phyloP scores from a whole-genome alignment of 495 filamentous ascomycete genomes.

The Haplographium delicatum region DNA sequence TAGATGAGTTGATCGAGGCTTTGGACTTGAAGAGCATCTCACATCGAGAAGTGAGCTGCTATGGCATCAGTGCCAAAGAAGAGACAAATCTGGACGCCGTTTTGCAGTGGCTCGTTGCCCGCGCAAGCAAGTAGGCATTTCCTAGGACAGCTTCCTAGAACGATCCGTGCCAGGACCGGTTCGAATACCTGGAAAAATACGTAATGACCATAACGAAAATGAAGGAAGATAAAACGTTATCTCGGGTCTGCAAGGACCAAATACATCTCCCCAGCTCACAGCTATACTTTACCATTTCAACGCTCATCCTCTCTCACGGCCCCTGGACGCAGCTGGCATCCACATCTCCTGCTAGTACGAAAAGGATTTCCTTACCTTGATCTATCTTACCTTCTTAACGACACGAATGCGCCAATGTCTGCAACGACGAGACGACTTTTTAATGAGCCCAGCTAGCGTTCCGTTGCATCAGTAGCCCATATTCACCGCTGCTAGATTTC shows the following conservation, averaged over 20 bases:
- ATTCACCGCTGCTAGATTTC: slow-evolving; percentile 17
- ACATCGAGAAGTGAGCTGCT: slow-evolving; percentile 94
- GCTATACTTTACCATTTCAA: slow-evolving; percentile 8
- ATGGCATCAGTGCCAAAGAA: slow-evolving; percentile 96
- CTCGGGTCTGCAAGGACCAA: slow-evolving; percentile 21
- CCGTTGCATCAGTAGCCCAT: slow-evolving; percentile 12
- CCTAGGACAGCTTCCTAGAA: not conserved
- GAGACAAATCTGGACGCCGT: slow-evolving; percentile 98
- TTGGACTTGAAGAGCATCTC: slow-evolving; percentile 87
- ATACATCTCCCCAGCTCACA: slow-evolving; percentile 24
- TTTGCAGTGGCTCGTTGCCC: slow-evolving; percentile 91
- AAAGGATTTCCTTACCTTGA: slow-evolving; percentile 18
- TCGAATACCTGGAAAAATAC: not conserved
- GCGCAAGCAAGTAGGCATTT: slow-evolving; percentile 54
- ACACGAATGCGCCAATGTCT: slow-evolving; percentile 15
- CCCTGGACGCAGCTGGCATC: not conserved
- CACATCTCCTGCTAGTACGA: slow-evolving; percentile 1
- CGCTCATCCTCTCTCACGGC: not conserved
- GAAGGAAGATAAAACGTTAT: slow-evolving; percentile 29
- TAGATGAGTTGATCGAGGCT: slow-evolving; percentile 91
- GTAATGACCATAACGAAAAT: slow-evolving; percentile 31
- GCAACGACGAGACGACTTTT: slow-evolving; percentile 26
- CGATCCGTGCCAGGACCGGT: not conserved
- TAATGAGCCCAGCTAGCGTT: slow-evolving; percentile 13
- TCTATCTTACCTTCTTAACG: slow-evolving; percentile 8